A percentile compares a stretch with the other conserved stretches of the same genome.
Evolutionary conservation across 768 basidiomycete species (phyloP).

Genomic region (Pulveroboletus frians): DNA sequence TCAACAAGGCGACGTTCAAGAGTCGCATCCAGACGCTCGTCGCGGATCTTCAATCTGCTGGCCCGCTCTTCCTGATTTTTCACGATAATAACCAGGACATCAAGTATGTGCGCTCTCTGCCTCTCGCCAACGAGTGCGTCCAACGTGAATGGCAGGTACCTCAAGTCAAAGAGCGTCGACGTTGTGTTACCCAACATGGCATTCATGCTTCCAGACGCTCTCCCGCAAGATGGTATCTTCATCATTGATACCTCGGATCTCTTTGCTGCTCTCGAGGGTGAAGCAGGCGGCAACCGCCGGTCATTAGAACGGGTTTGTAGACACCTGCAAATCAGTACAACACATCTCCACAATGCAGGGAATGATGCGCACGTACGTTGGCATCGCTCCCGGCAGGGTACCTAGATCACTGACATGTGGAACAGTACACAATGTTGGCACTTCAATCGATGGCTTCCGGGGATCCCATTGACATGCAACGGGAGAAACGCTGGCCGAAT

Average conservation of each 20-base stretch:
- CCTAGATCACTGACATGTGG: not conserved
- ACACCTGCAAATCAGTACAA: slow-evolving; percentile 53
- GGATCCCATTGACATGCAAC: slow-evolving; percentile 66
- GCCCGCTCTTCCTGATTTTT: slow-evolving; percentile 74
- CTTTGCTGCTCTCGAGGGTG: slow-evolving; percentile 70
- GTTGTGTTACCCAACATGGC: slow-evolving; percentile 49
- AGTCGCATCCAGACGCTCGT: slow-evolving; percentile 46
- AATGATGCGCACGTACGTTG: slow-evolving; percentile 74
- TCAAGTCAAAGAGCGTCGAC: slow-evolving; percentile 45
- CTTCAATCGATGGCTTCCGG: slow-evolving; percentile 70
- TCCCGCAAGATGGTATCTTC: slow-evolving; percentile 51
- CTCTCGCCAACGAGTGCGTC: not conserved
- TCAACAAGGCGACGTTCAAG: slow-evolving; percentile 51
- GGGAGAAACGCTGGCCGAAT: slow-evolving; percentile 76
- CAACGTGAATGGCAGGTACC: slow-evolving; percentile 38
- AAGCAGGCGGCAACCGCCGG: slow-evolving; percentile 45
- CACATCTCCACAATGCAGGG: slow-evolving; percentile 75
- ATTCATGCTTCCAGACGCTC: slow-evolving; percentile 52
- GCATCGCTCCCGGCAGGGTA: not conserved
- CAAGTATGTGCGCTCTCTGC: slow-evolving; percentile 40
- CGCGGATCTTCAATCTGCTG: slow-evolving; percentile 33
- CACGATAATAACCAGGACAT: slow-evolving; percentile 77
- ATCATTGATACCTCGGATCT: slow-evolving; percentile 71
- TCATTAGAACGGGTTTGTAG: slow-evolving; percentile 58
- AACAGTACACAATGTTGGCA: slow-evolving; percentile 65